Base-by-base conservation (phyloP, 495 filamentous ascomycete species). In the Penicillium cataractarum region DNA sequence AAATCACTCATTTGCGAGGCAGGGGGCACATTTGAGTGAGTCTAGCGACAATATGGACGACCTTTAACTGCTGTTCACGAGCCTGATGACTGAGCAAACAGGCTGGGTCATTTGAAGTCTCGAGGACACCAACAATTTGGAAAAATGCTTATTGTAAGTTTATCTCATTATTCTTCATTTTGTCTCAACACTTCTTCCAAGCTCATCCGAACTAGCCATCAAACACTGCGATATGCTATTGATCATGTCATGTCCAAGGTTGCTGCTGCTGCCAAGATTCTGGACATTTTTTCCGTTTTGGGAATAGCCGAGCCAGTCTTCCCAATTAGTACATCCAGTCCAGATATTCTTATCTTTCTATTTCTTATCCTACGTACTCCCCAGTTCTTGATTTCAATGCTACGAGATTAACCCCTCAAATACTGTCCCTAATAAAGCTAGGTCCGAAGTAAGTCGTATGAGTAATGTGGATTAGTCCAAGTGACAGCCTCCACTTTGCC, bases 281-380 rank as follows among this genome's bases (percentile, higher is more conserved):
- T 68, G 76, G 76, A 77, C 60, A 71, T 58, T 75, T 79, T 77
- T 72, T 55, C 76, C 75, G 21, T 68, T 72, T 74, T 33, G 37
- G 74, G 76, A 58, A 76, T 71, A 29, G 27, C 57, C 33, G 53
- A 35, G 12, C 33, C 39, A 21, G 27, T 63, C 61, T 67, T 65
- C 74, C 71, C 4, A 35, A 71, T 76, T 57, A 32, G 76, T 76
- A 61, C 57, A 71, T 8, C 26, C 53, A 49, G 55, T 77, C 70
- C 75, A 61, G 49, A 33, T 8, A 46, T 19, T 12, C 57, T 61
- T 63, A 61, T 62, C 58, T 66, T 33, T 59, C 4, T 27, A 15
- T 42, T 44, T 51, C 59, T 32, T 22, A 29, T 26, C 39, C 49
- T 58, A 32, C 31, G 33, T 24, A 50, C 22, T 50, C 17, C 26